phyloP scores from a whole-genome alignment of 169 alveolate species.

The Eimeria acervulina region DNA sequence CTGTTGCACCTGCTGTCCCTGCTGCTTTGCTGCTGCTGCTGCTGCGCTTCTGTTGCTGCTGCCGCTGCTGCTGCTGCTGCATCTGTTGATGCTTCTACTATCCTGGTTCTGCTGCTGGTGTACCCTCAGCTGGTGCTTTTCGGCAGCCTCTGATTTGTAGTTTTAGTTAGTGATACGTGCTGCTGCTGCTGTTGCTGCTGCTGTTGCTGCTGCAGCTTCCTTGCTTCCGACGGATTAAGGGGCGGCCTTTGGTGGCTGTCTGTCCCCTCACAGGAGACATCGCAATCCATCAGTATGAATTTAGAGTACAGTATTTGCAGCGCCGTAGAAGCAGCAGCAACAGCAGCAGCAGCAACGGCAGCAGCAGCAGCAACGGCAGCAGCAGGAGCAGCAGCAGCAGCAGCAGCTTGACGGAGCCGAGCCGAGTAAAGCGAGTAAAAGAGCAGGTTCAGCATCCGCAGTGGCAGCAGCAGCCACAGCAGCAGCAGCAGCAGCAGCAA shows the following conservation, averaged over 20 bases:
- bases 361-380: background rate
- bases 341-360: slow-evolving; percentile 44
- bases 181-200: slow-evolving; percentile 41
- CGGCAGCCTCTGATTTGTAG: background rate
- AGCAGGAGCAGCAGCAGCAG: slow-evolving; percentile 15
- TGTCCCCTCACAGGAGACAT: slow-evolving; percentile 69
- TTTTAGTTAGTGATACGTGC: background rate
- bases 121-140: background rate
- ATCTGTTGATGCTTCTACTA: background rate
- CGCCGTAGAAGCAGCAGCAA: slow-evolving; percentile 36
- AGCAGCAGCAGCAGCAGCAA: slow-evolving; percentile 57
- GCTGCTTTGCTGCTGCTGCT: too few relatives aligned
- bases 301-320: slow-evolving; percentile 54
- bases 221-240: slow-evolving; percentile 34
- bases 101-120: background rate
- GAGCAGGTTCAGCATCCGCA: slow-evolving; percentile 33
- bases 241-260: slow-evolving; percentile 66
- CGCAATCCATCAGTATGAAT: slow-evolving; percentile 70
- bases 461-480: slow-evolving; percentile 52
- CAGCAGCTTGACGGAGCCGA: background rate
- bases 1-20: background rate
- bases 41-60: slow-evolving; percentile 1
- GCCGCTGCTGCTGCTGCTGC: background rate
- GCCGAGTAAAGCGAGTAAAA: slow-evolving; percentile 48
- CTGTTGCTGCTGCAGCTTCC: slow-evolving; percentile 61